These are phyloP conservation scores for Dacryopinax spathularia DNA, from an alignment of 768 basidiomycete genomes.

Conservation along the genomic window DNA sequence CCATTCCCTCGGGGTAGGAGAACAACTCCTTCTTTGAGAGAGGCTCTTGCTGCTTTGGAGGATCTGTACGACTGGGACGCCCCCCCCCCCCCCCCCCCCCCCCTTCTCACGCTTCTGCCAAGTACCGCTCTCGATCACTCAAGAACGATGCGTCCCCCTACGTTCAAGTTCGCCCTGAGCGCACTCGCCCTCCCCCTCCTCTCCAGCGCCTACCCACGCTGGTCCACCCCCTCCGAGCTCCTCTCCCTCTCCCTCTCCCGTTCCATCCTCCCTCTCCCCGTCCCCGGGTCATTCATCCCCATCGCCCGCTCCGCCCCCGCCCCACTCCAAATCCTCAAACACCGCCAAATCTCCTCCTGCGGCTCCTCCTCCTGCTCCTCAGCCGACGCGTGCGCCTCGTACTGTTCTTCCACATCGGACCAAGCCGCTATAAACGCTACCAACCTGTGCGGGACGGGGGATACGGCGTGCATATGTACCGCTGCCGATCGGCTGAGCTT, in stretches of 20 bases:
- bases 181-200: neutral
- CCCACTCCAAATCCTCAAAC: too few species aligned
- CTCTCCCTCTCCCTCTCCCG: too few species aligned
- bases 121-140: too few species aligned
- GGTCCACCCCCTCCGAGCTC: too few species aligned
- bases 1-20: too few species aligned
- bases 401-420: neutral
- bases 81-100: too few species aligned
- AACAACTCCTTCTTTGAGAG: too few species aligned
- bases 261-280: neutral
- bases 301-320: neutral
- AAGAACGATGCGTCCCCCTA: too few species aligned
- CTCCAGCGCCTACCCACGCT: neutral
- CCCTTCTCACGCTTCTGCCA: too few species aligned
- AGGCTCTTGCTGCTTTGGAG: too few species aligned
- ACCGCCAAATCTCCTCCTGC: neutral
- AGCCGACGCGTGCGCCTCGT: neutral
- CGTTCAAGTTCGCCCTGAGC: neutral
- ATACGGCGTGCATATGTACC: neutral
- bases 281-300: neutral
- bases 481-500: neutral
- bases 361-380: neutral
- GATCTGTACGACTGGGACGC: too few species aligned
- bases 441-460: neutral
- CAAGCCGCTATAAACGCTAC: neutral